These are phyloP conservation scores for Halophytophthora polymorphica DNA, from an alignment of 352 stramenopile genomes.

Conservation along the genomic window DNA sequence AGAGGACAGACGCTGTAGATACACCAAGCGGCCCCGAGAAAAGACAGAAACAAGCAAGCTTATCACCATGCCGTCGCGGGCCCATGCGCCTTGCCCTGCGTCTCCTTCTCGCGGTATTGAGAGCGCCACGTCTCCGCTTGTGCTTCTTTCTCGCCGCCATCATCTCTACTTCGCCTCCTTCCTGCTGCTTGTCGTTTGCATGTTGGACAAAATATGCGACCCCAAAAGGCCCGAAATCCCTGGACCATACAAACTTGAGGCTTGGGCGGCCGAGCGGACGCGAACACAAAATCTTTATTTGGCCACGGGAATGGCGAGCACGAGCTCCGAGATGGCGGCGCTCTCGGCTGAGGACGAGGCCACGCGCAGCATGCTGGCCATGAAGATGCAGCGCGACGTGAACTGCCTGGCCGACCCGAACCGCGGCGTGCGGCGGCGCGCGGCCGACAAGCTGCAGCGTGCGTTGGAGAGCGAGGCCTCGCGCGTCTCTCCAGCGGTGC, in stretches of 20 bases:
- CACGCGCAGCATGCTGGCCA: conserved; percentile 55
- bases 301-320: neutral
- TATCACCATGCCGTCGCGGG: too few species aligned
- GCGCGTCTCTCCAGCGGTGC: conserved; percentile 26
- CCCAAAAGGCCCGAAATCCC: neutral
- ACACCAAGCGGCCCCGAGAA: conserved; percentile 14
- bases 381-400: conserved; percentile 83
- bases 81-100: too few species aligned
- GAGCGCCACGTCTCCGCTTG: too few species aligned
- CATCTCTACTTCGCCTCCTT: too few species aligned
- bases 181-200: too few species aligned
- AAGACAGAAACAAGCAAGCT: too few species aligned
- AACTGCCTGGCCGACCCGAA: conserved; percentile 78
- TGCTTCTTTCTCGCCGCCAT: too few species aligned
- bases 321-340: conserved; percentile 19
- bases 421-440: conserved; percentile 64
- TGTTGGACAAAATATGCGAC: too few species aligned
- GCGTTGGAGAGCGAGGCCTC: conserved; percentile 43
- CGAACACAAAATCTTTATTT: too few species aligned
- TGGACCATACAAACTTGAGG: conserved; percentile 4
- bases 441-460: conserved; percentile 68
- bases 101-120: too few species aligned
- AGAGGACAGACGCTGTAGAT: conserved; percentile 21
- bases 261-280: conserved; percentile 12
- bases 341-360: conserved; percentile 50